Base-by-base conservation (phyloP, 306 rosid genomes). In the Geum urbanum region DNA sequence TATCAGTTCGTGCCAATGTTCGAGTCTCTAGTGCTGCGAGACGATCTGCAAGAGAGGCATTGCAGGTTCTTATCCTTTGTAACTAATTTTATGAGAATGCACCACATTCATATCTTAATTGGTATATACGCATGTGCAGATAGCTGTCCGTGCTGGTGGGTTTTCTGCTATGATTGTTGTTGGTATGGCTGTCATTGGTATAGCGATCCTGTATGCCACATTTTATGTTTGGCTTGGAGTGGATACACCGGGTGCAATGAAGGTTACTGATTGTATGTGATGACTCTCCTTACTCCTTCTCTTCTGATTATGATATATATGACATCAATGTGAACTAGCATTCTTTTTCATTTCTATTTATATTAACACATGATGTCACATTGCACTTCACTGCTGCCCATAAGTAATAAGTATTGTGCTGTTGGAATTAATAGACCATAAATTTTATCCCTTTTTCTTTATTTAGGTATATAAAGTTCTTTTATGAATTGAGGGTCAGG, bases 81-180 rank as follows among this genome's bases (percentile, higher is more conserved):
- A 59, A 55, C 57, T 79, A 63, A 66, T 62, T 77, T 22, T 72
- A 69, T 53, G 37, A 74, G 64, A 62, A 56, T n/a, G 35, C 80
- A 71, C 70, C 47, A 40, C 64, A 72, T 69, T 77, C 70, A 55
- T 70, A 37, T 67, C 69, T 72, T 81, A 86, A 76, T 66, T 27
- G 54, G 74, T 57, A 76, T 60, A 76, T 67, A 16, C 75, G 3
- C 35, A 66, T 77, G 80, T 82, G 87, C 99, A 94, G 99, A 48
- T 94, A 40, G 99, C 99, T 75, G 91, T 89, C 76, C 97, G 99
- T 27, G 99, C 99, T 70, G 99, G 99, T 83, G 99, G 97, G 72
- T 90, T 94, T 73, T 91, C 99, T 57, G 99, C 99, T 47, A 13
- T 94, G 52, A 75, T 88, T 74, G 99, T 94, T 65, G 99, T 94